Percentiles rank a stretch among this genome's conserved stretches.
These are phyloP conservation scores for Fusarium irregulare DNA, from an alignment of 2,329 filamentous ascomycete species.

Conservation along the genomic window DNA sequence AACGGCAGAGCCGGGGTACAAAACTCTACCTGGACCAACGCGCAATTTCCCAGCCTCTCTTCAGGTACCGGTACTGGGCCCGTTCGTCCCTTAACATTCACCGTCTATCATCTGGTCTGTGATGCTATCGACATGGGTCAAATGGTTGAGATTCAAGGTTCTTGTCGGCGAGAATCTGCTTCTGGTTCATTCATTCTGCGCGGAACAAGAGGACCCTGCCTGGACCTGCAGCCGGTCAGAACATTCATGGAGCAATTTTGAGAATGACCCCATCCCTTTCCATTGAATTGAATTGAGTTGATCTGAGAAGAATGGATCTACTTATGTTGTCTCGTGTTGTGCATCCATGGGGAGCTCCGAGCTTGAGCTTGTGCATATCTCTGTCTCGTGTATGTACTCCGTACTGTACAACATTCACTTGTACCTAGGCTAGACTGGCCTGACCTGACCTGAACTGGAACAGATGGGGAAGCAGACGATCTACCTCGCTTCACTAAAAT, in stretches of 20 bases:
- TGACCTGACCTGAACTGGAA: not conserved
- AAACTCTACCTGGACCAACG: slow-evolving; percentile 35
- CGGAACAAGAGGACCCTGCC: not conserved
- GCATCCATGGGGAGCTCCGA: slow-evolving; percentile 16
- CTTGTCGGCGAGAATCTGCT: slow-evolving; percentile 31
- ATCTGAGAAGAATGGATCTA: slow-evolving; percentile 25
- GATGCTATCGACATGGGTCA: slow-evolving; percentile 34
- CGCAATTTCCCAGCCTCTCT: slow-evolving; percentile 44
- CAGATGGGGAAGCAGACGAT: slow-evolving; percentile 4
- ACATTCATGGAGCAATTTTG: slow-evolving; percentile 19
- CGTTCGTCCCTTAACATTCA: slow-evolving; percentile 18
- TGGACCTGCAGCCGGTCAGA: slow-evolving; percentile 29
- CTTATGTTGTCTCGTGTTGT: slow-evolving; percentile 11
- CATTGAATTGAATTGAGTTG: not conserved
- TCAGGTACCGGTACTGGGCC: slow-evolving; percentile 30
- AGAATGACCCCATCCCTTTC: slow-evolving; percentile 6
- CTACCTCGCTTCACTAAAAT: slow-evolving; percentile 29
- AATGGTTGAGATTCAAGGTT: slow-evolving; percentile 36
- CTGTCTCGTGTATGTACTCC: slow-evolving; percentile 1
- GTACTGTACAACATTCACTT: not conserved
- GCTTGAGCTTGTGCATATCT: slow-evolving; percentile 5
- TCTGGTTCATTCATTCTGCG: slow-evolving; percentile 15
- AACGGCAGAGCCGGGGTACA: slow-evolving; percentile 38
- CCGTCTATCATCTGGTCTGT: slow-evolving; percentile 30
- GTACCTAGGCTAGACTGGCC: not conserved